Evolutionary conservation across 1,139 yeast species (phyloP), one percentile per base, ranked within the genome.

Genomic region (Yamadazyma siamensis): DNA sequence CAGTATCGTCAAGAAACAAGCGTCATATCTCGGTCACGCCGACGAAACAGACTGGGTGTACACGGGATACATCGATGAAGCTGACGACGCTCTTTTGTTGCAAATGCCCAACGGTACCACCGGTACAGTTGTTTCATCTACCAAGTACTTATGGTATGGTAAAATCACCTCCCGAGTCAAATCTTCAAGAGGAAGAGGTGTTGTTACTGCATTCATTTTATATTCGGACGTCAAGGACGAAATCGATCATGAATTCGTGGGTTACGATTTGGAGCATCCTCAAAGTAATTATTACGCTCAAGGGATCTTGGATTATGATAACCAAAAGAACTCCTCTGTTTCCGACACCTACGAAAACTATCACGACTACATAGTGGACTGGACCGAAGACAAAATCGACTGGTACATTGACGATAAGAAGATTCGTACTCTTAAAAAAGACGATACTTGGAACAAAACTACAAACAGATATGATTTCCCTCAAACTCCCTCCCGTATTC

Each of bases 191-290:
- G 77, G 75, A 32, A 66, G 60, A 19, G 96, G 96, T 64, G 95
- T 88, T 29, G 75, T 88, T 39, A 73, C 94, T 13, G 91, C 95
- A n/a, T 77, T 81, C 48, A 86, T 88, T 54, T 59, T 86, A 38
- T 84, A 78, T 62, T 84, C 95, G 2, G 87, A 85, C 48, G 87
- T 84, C 25, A 80, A 82, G 59, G 96, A 88, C 64, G 96, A 89
- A 69, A 74, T 88, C 48, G 96, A 88, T 73, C 80, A 63, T 50
- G 96, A 88, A 63, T 81, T 77, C 47, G 80, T 87, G 36, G 97
- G 97, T 39, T 72, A 73, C 46, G 75, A 83, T 50, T 62, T 83
- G 47, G 67, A 68, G 12, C 55, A 61, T 21, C 84, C 79, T 1
- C 91, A 88, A 63, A 65, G 88, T 15, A 88, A 88, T 61, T 88